Evolutionary conservation across 805 yeast genomes (phyloP).

Genomic region (Saturnispora dispora): DNA sequence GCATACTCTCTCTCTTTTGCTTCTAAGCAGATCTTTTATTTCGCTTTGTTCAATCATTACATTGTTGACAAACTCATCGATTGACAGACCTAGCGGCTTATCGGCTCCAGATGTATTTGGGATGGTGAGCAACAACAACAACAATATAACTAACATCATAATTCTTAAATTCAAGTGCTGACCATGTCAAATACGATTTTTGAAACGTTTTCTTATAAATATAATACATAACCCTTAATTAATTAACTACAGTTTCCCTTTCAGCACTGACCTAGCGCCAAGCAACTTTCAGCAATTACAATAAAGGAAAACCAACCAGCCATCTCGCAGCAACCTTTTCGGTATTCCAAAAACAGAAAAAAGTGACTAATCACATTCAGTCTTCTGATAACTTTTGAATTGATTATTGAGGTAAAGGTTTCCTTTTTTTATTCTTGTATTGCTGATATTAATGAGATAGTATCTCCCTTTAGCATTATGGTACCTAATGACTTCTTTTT

Average conservation of each 20-base stretch:
- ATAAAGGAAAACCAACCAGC: background rate
- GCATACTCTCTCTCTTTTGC: background rate
- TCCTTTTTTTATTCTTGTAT: slow-evolving; percentile 6
- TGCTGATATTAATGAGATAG: slow-evolving; percentile 64
- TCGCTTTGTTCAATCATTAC: background rate
- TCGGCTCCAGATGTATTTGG: background rate
- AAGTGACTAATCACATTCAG: slow-evolving; percentile 8
- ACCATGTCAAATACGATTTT: background rate
- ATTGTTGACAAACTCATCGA: background rate
- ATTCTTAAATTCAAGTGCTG: background rate
- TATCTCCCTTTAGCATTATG: slow-evolving; percentile 86
- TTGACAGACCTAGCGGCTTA: background rate
- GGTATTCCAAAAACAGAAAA: background rate
- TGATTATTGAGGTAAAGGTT: background rate
- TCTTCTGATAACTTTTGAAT: no score
- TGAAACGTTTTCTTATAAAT: background rate
- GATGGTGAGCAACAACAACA: background rate
- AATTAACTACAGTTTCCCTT: background rate
- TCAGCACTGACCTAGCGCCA: background rate
- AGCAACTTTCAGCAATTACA: background rate
- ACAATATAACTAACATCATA: background rate
- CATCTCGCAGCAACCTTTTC: background rate
- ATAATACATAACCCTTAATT: background rate
- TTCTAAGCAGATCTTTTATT: background rate
- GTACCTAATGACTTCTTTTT: slow-evolving; percentile 49